phyloP scores from a whole-genome alignment of 2,329 filamentous ascomycete species.

The Colletotrichum truncatum region DNA sequence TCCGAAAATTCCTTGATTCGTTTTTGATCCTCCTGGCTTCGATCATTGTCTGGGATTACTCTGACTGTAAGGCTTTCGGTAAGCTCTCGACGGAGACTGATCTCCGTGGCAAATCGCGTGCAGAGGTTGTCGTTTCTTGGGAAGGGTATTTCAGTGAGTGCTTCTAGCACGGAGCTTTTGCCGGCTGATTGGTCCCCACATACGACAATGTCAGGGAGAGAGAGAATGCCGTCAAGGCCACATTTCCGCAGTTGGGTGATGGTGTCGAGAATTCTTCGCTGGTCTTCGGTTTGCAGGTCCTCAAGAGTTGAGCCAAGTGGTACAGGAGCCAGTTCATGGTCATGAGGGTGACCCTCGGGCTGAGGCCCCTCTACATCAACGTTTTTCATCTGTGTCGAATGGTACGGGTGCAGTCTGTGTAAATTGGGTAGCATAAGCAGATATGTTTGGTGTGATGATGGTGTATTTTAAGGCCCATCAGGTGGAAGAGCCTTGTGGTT shows the following conservation, averaged over 20 bases:
- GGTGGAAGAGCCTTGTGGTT: neutral
- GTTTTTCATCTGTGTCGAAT: no score
- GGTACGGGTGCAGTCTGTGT: no score
- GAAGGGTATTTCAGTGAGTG: constrained; percentile 69
- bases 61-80: constrained; percentile 44
- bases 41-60: constrained; percentile 44
- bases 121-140: constrained; percentile 66
- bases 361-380: neutral
- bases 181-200: constrained; percentile 70
- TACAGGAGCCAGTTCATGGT: neutral
- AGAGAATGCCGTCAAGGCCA: constrained; percentile 47
- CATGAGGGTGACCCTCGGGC: neutral
- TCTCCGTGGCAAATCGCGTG: constrained; percentile 70
- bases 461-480: neutral
- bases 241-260: constrained; percentile 49
- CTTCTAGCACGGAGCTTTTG: constrained; percentile 73
- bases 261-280: constrained; percentile 47
- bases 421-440: neutral
- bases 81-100: constrained; percentile 60
- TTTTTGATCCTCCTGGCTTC: constrained; percentile 37
- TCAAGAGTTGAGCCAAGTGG: neutral
- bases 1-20: constrained; percentile 37
- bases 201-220: constrained; percentile 61
- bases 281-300: constrained; percentile 36
- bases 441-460: neutral